Conservation (phyloP, 1,284 basidiomycete species). For the Tausonia pullulans region DNA sequence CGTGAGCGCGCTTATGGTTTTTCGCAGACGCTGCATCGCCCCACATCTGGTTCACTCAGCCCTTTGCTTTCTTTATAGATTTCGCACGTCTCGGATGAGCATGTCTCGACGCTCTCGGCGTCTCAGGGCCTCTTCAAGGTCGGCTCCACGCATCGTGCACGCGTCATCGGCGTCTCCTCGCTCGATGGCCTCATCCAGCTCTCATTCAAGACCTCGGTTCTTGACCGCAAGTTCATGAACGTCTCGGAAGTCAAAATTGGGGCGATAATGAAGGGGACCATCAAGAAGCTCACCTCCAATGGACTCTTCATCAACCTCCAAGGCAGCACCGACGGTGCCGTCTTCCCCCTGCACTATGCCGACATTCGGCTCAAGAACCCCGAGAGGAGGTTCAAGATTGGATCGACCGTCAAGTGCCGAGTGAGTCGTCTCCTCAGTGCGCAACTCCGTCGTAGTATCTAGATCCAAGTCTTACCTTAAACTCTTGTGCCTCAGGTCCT, state of each 20-base stretch:
- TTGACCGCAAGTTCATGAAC: conserved; percentile 79
- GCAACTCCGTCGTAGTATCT: not conserved
- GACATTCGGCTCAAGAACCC: conserved; percentile 88
- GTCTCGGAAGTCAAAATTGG: conserved; percentile 75
- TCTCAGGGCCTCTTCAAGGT: conserved; percentile 67
- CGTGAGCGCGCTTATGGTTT: conserved; percentile 41
- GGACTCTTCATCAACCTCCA: conserved; percentile 75
- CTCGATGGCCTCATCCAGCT: conserved; percentile 84
- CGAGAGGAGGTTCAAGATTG: conserved; percentile 79
- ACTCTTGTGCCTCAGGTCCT: conserved; percentile 74
- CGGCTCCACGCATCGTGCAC: conserved; percentile 68
- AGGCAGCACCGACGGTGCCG: conserved; percentile 77
- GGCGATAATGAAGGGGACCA: conserved; percentile 67
- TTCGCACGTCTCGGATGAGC: conserved; percentile 85
- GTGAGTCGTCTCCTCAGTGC: conserved; percentile 38
- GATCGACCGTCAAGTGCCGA: conserved; percentile 71
- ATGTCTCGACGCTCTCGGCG: conserved; percentile 59
- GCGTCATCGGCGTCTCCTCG: conserved; percentile 77
- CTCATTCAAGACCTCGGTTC: conserved; percentile 66
- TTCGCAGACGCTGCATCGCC: not conserved
- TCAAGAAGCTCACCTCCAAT: conserved; percentile 67
- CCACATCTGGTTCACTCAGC: not conserved
- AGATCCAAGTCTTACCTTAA: too few relatives aligned
- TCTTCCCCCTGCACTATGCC: conserved; percentile 92
- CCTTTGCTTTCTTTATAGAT: conserved; percentile 46